Base-by-base conservation (phyloP, 1,284 basidiomycete species). In the Ustilago lituana region DNA sequence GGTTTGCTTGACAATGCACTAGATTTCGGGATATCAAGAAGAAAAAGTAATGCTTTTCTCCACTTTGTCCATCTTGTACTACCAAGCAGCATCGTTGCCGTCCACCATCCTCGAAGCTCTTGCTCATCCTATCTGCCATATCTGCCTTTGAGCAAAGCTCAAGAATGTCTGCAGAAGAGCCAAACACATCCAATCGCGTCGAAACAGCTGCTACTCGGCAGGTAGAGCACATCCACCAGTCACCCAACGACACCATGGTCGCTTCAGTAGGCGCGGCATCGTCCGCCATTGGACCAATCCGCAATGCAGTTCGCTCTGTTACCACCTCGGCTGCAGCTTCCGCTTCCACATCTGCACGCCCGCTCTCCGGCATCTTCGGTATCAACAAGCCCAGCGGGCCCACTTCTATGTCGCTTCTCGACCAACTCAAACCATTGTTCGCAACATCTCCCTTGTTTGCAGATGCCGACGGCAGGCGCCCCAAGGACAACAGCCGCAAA, bases 331-430 rank as follows among this genome's bases (percentile, higher is more conserved):
- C 66, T 14, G 11, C 52, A 14, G 61, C 62, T 20, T 14, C 47
- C 20, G 66, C 67, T 19, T 65, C 68, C 5, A 55, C 54, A 1
- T 61, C 62, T 4, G 46, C 87, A 15, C 78, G 85, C 0, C 92
- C 92, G 2, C 78, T 91, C 5, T 91, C 90, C 43, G 92, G 88
- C 17, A 84, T 95, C 14, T 93, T 96, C 82, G 93, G 88, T 5
- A 83, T 96, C 45, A 85, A 86, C 53, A 96, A 96, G 82, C 93
- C 93, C 3, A 91, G 91, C 5, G 93, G 93, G 1, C 89, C 89
- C 23, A 89, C 91, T 2, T 94, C 93, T 31, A 98, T 98, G 95
- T 86, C 89, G 31, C 83, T 97, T 33, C 87, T 98, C 50, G 92
- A 96, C 80, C 86, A 89, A 59, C 85, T 98, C 61, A 95, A 97